Percentiles rank a stretch among this genome's conserved stretches.
Conservation (phyloP, 1,284 basidiomycete species). For the Boletus semigastroideus region DNA sequence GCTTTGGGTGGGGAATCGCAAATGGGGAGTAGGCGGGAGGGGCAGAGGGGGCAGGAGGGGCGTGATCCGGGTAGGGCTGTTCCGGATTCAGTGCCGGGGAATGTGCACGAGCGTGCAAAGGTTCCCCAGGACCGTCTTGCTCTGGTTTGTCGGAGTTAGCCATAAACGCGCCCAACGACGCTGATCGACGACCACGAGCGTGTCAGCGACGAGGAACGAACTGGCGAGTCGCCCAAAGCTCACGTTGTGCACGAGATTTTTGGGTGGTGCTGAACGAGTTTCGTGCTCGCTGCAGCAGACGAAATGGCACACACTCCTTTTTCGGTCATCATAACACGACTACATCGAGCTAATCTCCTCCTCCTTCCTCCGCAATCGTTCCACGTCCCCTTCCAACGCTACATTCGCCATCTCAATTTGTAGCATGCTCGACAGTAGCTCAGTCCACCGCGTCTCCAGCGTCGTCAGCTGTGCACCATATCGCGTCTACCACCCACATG, state of each 20-base stretch:
- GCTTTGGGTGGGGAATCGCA: conserved; percentile 65
- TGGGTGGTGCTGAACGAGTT: conserved; percentile 3
- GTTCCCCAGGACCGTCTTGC: conserved; percentile 39
- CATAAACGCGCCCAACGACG: conserved; percentile 66
- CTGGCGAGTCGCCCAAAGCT: conserved; percentile 5
- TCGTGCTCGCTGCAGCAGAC: conserved; percentile 5
- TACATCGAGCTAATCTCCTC: conserved; percentile 54
- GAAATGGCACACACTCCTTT: conserved; percentile 27
- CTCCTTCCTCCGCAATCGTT: conserved; percentile 54
- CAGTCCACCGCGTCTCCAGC: conserved; percentile 85
- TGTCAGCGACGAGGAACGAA: background rate
- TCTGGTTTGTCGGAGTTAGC: conserved; percentile 45
- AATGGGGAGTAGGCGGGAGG: conserved; percentile 20
- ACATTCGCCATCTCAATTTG: conserved; percentile 93
- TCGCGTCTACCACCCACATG: conserved; percentile 49
- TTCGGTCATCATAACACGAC: conserved; percentile 8
- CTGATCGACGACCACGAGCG: conserved; percentile 1
- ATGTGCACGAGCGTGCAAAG: conserved; percentile 11
- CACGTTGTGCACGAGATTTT: conserved; percentile 6
- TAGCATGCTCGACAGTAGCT: conserved; percentile 81
- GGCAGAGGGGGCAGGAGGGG: conserved; percentile 17
- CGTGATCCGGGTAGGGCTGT: conserved; percentile 22
- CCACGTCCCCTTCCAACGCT: conserved; percentile 75
- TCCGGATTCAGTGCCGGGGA: conserved; percentile 17
- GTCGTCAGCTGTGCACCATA: conserved; percentile 75